phyloP scores from a whole-genome alignment of 2,329 filamentous ascomycete genomes.

The Graphiopsis chlorocephala region DNA sequence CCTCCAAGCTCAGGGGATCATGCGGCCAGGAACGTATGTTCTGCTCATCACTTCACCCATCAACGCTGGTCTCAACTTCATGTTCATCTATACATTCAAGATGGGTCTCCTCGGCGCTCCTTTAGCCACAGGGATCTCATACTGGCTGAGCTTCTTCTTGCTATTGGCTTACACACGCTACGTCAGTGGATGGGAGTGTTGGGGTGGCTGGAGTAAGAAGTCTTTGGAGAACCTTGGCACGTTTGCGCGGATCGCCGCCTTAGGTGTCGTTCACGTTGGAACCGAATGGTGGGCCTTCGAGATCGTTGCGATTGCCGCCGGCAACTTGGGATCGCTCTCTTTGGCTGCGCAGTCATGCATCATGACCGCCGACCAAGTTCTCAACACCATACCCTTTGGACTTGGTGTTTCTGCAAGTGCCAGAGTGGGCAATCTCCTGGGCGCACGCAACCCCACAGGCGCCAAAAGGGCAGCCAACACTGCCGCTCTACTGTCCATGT shows the following conservation, averaged over 20 bases:
- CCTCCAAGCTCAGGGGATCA: slow-evolving; percentile 60
- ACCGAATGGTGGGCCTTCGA: slow-evolving; percentile 96
- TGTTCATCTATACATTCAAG: slow-evolving; percentile 70
- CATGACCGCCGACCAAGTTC: slow-evolving; percentile 78
- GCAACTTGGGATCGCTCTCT: slow-evolving; percentile 72
- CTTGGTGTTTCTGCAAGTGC: slow-evolving; percentile 78
- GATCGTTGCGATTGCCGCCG: slow-evolving; percentile 80
- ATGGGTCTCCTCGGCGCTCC: slow-evolving; percentile 77
- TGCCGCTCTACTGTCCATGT: slow-evolving; percentile 69
- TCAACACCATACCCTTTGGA: slow-evolving; percentile 83
- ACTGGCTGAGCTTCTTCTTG: slow-evolving; percentile 79
- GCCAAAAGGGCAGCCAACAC: slow-evolving; percentile 72
- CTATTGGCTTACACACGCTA: slow-evolving; percentile 72
- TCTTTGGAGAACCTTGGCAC: slow-evolving; percentile 66
- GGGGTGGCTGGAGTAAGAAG: slow-evolving; percentile 68
- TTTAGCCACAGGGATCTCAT: slow-evolving; percentile 76
- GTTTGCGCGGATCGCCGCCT: slow-evolving; percentile 70
- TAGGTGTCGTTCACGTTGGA: slow-evolving; percentile 76
- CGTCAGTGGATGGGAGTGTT: slow-evolving; percentile 69
- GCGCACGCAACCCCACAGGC: slow-evolving; percentile 62
- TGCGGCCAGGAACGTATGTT: slow-evolving; percentile 63
- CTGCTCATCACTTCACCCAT: slow-evolving; percentile 60
- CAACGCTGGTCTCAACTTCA: slow-evolving; percentile 57
- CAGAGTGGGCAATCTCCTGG: slow-evolving; percentile 76
- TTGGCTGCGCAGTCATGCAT: slow-evolving; percentile 83